Evolutionary conservation across 148 eudicot species (phyloP), one percentile per base, ranked within the genome.

Genomic region (Rhododendron molle): DNA sequence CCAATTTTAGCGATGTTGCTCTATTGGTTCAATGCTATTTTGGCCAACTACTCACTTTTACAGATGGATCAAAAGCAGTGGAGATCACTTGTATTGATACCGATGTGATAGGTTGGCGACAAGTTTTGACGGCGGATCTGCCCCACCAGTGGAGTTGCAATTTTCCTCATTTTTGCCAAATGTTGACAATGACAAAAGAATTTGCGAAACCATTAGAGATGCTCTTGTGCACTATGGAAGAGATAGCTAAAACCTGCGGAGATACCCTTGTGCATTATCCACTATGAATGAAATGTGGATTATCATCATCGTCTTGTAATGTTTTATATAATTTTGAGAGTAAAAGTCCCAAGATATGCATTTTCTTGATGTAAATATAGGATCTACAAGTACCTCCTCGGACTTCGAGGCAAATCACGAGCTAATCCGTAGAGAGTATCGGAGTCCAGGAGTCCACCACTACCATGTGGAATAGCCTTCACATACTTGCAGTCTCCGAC

Each of bases 391-490:
- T 78, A 94, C 99, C 98, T 95, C n/a, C 99, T 88, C 46, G 96
- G 98, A 85, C 99, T 94, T 78, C 93, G 91, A 26, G 99, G 98
- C 77, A 96, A 85, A 50, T 89, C 84, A 40, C 95, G 94, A 78
- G 98, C 96, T 49, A 93, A 92, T 7, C 99, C 99, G 43, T 86
- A 96, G 2, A 96, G 91, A 69, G 99, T 95, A 78, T 96, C 99
- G 13, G 99, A 95, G 90, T 96, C 99, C 14, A 96, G 86, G 82
- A 94, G 89, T 50, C 99, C 99, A 36, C 98, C 99, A 81, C 95
- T 87, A 8, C 99, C 99, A 58, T 93, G 98, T 76, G 99, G 98
- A 81, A 96, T 93, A 62, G 91, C 95, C 86, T 89, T 92, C 52
- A 28, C 71, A 84, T 95, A 95, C 86, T 94, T 94, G 92, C 99